Evolutionary conservation across 2,329 filamentous ascomycete genomes (phyloP).

Genomic region (Beauveria pseudobassiana): DNA sequence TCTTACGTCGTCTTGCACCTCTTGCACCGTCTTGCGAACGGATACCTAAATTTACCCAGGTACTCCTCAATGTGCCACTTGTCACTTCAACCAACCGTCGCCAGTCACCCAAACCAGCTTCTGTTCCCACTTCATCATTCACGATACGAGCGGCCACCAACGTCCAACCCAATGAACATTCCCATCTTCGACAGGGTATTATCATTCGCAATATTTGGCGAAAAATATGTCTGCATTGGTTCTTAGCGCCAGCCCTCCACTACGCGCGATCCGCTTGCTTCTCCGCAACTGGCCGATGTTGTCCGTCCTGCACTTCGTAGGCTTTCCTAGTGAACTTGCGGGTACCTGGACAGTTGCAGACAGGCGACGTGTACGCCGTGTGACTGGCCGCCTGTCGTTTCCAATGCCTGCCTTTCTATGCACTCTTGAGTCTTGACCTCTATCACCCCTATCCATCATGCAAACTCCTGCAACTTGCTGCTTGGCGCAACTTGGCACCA

Average conservation of each 20-base stretch:
- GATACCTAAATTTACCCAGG: too few species aligned
- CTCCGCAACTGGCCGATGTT: not conserved
- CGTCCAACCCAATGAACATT: not conserved
- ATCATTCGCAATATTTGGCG: too few species aligned
- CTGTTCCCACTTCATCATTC: not conserved
- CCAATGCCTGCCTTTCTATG: too few species aligned
- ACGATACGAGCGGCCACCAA: conserved; percentile 1
- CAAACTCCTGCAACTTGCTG: not conserved
- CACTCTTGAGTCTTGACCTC: too few species aligned
- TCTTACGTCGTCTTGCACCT: not conserved
- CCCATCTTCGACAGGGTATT: not conserved
- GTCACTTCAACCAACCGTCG: not conserved
- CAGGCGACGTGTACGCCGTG: not conserved
- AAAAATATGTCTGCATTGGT: conserved; percentile 4
- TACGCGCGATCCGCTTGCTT: not conserved
- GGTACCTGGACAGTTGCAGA: not conserved
- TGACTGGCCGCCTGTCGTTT: not conserved
- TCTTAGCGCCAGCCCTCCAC: not conserved
- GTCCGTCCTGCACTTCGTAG: too few species aligned
- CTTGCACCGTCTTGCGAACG: not conserved
- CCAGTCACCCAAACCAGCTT: not conserved
- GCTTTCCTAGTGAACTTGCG: too few species aligned
- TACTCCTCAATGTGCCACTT: too few species aligned
- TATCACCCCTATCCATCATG: not conserved
- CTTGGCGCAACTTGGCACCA: not conserved